Base-by-base conservation (phyloP, 257 asterid genomes). In the Solanum pimpinellifolium region DNA sequence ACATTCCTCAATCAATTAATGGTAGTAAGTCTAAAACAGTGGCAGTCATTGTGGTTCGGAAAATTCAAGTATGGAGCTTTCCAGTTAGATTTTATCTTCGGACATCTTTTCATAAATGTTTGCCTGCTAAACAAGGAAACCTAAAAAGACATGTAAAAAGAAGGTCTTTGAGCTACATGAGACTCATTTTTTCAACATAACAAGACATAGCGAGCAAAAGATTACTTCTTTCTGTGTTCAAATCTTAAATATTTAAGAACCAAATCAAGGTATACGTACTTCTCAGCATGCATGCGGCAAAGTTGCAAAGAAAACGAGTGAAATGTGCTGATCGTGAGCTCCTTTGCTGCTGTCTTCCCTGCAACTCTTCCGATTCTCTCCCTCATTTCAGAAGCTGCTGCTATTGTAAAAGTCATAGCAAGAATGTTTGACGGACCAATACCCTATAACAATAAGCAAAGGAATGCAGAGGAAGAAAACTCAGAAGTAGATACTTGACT, bases 381-480 rank as follows among this genome's bases (percentile, higher is more conserved):
- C 69, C 97, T 96, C 98, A 97, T 95, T 94, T 97, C 99, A 86
- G 98, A 93, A 86, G 98, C 98, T 56, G 98, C 98, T 84, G 98
- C 98, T 80, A 97, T 93, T 80, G 98, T 97, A 91, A 95, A 97
- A 84, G 99, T 95, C 99, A 95, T 95, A 44, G 99, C 99, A 90
- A 97, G 93, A 92, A 97, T 93, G 91, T 94, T 91, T 90, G 95
- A 92, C 25, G 98, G 94, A 89, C 90, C 88, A 86, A 97, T 92
- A 52, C 98, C 99, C 98, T 95, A 89, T 20, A 87, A 89, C 70
- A 39, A 86, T 80, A 62, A 83, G 29, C 13, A 83, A 18, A 39
- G 86, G 66, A 47, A 25, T 68, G 60, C 52, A 56, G 62, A 66
- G 69, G 49, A 69, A 37, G 70, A 88, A 84, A 85, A 73, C 83